A percentile compares a stretch with the other conserved stretches of the same genome.
phyloP scores from a whole-genome alignment of 2,329 filamentous ascomycete species.

The Neurospora sp. region DNA sequence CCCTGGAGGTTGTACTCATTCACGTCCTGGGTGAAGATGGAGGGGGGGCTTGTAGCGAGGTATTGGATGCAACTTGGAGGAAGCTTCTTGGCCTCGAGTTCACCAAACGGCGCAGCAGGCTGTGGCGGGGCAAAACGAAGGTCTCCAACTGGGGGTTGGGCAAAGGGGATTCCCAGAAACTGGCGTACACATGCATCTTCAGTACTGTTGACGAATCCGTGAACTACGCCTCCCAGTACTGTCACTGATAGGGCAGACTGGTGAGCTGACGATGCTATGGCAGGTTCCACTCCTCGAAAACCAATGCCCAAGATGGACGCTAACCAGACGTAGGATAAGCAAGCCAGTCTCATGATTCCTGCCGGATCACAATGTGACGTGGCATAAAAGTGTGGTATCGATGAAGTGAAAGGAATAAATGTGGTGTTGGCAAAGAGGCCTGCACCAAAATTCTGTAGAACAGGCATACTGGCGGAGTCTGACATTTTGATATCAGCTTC shows the following conservation, averaged over 20 bases:
- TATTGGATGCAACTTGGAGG: constrained; percentile 18
- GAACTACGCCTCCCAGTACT: neutral
- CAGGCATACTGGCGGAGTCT: neutral
- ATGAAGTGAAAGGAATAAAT: neutral
- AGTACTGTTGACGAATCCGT: neutral
- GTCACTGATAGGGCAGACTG: neutral
- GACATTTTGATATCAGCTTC: neutral
- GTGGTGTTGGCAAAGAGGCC: neutral
- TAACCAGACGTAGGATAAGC: neutral
- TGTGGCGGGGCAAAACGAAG: constrained; percentile 20
- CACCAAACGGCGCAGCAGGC: constrained; percentile 7
- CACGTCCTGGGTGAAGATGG: constrained; percentile 12
- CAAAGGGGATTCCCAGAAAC: constrained; percentile 23
- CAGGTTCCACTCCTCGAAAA: neutral
- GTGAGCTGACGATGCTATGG: neutral
- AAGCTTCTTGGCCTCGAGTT: constrained; percentile 10
- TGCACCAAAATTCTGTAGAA: neutral
- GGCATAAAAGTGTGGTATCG: neutral
- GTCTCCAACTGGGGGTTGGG: constrained; percentile 17
- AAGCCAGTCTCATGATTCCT: neutral
- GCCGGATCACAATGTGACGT: neutral
- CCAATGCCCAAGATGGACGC: neutral
- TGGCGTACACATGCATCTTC: constrained; percentile 11
- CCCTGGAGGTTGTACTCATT: constrained; percentile 18
- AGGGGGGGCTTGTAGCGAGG: constrained; percentile 2